Evolutionary conservation across 129 eudicot genomes (phyloP).

Genomic region (Flaveria brownii): DNA sequence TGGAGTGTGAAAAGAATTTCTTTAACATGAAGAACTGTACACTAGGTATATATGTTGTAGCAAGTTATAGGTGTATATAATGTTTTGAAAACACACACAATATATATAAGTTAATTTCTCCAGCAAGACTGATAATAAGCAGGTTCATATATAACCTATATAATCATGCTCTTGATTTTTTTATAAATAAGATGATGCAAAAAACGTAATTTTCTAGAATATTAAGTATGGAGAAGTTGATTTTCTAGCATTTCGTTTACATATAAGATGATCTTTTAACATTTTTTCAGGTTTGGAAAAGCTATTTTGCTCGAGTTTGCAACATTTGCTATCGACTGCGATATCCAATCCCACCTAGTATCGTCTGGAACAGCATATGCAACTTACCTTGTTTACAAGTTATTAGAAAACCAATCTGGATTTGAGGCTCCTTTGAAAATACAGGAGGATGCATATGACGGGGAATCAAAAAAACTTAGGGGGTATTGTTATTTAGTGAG

Average conservation of each 20-base stretch:
- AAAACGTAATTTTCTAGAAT: neutral
- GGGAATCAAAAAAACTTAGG: too few relatives aligned
- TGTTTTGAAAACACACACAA: neutral
- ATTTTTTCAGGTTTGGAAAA: slow-evolving; percentile 11
- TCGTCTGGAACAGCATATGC: slow-evolving; percentile 21
- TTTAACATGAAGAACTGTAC: too few relatives aligned
- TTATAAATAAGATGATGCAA: neutral
- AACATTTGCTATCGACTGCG: too few relatives aligned
- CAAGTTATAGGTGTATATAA: neutral
- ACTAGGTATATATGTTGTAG: neutral
- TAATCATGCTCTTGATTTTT: too few relatives aligned
- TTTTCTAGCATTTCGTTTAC: too few relatives aligned
- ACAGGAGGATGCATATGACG: too few relatives aligned
- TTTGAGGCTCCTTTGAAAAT: neutral
- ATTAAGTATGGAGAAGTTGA: too few relatives aligned
- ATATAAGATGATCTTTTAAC: neutral
- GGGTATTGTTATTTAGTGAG: neutral
- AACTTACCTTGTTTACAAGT: slow-evolving; percentile 14
- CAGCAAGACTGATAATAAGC: too few relatives aligned
- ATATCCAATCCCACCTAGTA: neutral
- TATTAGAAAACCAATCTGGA: neutral
- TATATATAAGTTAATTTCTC: neutral
- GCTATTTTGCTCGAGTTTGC: neutral
- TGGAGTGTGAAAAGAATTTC: too few relatives aligned
- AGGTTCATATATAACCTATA: neutral